Conservation (phyloP, 352 stramenopile genomes). For the Globisporangium rhizosaccharum region DNA sequence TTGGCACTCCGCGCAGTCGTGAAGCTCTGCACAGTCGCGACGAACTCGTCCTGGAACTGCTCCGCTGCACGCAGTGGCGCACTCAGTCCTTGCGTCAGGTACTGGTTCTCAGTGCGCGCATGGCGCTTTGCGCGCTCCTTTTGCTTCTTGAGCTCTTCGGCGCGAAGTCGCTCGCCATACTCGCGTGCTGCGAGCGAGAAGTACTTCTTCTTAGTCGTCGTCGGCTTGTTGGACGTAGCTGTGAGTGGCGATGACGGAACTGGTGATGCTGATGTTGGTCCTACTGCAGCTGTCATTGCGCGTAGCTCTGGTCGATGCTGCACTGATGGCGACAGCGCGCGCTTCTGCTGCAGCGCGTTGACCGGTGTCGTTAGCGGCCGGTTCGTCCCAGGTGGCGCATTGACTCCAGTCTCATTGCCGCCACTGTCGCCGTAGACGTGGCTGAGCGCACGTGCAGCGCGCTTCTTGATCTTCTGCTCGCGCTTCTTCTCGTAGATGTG, state of each 20-base stretch:
- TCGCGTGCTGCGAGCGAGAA: slow-evolving; percentile 54
- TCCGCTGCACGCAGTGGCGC: slow-evolving; percentile 28
- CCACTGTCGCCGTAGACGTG: neutral
- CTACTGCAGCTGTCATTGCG: neutral
- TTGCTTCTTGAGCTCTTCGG: slow-evolving; percentile 37
- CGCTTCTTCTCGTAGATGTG: slow-evolving; percentile 61
- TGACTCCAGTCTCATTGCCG: slow-evolving; percentile 9
- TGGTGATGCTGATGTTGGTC: neutral
- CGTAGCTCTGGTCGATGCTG: neutral
- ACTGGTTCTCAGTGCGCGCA: slow-evolving; percentile 44
- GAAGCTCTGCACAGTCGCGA: slow-evolving; percentile 50
- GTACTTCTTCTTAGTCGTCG: slow-evolving; percentile 26
- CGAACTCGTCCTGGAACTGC: slow-evolving; percentile 62
- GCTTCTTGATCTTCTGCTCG: slow-evolving; percentile 35
- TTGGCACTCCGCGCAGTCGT: slow-evolving; percentile 28
- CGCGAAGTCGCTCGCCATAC: slow-evolving; percentile 32
- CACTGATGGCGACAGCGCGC: neutral
- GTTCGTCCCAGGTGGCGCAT: no score
- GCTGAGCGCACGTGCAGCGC: slow-evolving; percentile 18
- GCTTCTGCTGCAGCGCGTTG: neutral
- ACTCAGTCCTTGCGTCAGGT: slow-evolving; percentile 31
- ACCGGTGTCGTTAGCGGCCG: neutral
- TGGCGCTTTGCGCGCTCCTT: slow-evolving; percentile 19
- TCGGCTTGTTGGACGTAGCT: neutral
- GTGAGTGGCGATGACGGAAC: neutral